Base-by-base conservation (phyloP, 1,284 basidiomycete species). In the Malassezia dermatis region DNA sequence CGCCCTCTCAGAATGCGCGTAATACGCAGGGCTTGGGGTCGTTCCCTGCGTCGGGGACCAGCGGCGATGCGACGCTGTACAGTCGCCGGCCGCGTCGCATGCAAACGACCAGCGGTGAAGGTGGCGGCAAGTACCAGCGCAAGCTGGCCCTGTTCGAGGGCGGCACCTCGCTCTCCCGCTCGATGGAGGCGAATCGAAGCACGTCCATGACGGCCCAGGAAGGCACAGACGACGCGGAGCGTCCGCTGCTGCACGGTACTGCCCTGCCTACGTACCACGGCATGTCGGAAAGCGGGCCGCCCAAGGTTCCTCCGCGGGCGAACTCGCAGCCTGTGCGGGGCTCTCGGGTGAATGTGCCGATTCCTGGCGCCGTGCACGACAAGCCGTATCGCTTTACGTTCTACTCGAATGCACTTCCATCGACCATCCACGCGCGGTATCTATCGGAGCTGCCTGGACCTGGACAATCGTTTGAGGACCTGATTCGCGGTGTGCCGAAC, bases 321-420 rank as follows among this genome's bases (percentile, higher is more conserved):
- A 41, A 56, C 13, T 27, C 54, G 24, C 26, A 35, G 2, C 54
- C 48, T 12, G 19, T 21, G 28, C 48, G 39, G 4, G 43, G 10
- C 6, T 26, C 44, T 2, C 46, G 47, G 28, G 24, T 13, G 13
- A 23, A 21, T 8, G 21, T 31, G 13, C 47, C 53, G 12, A 43
- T 55, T 26, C 27, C 46, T 30, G 47, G 48, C 24, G 47, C 53
- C 2, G 26, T 46, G 42, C 59, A 59, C 17, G 70, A 73, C 28
- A 67, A 90, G 70, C 93, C 91, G 7, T 98, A 96, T 73, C 82
- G 94, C 30, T 98, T 98, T 78, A 96, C 93, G 0, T 98, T 98
- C 78, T 99, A 98, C 77, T 95, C 89, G 15, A 98, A 96, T 70
- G 81, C 86, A 1, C 79, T 95, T 44, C 84, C 86, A 2, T 86